Percentiles rank a stretch among this genome's conserved stretches.
Evolutionary conservation across 345 rosid genomes (phyloP).

Genomic region (Pseudoturritis turrita): DNA sequence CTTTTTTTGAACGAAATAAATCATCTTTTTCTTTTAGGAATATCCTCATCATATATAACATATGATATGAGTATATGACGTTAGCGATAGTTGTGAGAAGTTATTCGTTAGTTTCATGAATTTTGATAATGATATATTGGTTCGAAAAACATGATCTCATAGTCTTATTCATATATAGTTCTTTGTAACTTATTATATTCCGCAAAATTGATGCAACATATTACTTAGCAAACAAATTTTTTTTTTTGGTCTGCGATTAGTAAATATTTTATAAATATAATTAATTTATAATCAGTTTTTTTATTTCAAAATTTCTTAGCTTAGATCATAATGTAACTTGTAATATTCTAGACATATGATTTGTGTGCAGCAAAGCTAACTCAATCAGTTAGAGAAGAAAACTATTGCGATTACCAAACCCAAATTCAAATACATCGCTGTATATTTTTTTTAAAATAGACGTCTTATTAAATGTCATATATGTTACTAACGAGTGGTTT

Average conservation of each 20-base stretch:
- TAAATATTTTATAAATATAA: too few relatives aligned
- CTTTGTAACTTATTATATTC: neutral
- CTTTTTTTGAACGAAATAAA: neutral
- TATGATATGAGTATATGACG: slow-evolving; percentile 27
- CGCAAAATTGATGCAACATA: neutral
- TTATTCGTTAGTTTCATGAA: slow-evolving; percentile 10
- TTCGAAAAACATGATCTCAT: neutral
- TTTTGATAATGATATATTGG: neutral
- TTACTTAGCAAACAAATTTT: neutral
- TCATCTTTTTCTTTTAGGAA: slow-evolving; percentile 5
- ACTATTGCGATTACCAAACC: neutral
- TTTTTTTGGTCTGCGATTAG: neutral
- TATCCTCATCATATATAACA: slow-evolving; percentile 30
- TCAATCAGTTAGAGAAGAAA: neutral
- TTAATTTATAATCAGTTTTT: too few relatives aligned
- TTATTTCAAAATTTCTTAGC: neutral
- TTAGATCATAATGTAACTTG: neutral
- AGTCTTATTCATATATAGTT: neutral
- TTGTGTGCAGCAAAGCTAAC: neutral
- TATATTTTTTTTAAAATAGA: too few relatives aligned
- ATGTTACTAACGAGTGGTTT: neutral
- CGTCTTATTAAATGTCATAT: neutral
- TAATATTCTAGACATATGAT: neutral
- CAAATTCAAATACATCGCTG: neutral
- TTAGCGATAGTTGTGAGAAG: slow-evolving; percentile 15